These are phyloP conservation scores for Limnanthes douglasii DNA, from an alignment of 345 rosid genomes.

Conservation along the genomic window DNA sequence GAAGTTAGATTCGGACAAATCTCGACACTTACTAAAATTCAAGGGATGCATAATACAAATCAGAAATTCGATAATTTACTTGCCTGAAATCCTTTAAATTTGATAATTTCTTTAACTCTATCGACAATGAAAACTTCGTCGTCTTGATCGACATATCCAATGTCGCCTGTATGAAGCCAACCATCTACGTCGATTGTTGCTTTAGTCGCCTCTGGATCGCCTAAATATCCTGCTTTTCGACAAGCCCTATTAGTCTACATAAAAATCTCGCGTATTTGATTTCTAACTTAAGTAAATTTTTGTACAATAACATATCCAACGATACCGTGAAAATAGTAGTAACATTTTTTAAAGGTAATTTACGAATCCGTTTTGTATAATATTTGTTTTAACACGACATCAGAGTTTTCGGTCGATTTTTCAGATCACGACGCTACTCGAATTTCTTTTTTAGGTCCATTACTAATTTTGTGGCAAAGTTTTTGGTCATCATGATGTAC, in stretches of 20 bases:
- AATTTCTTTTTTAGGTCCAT: too few species aligned
- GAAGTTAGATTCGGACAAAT: too few species aligned
- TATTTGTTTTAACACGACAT: background rate
- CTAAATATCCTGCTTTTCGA: constrained; percentile 41
- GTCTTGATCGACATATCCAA: constrained; percentile 76
- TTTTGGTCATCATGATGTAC: too few species aligned
- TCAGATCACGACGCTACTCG: too few species aligned
- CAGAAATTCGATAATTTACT: background rate
- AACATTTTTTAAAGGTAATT: too few species aligned
- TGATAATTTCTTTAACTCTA: constrained; percentile 78
- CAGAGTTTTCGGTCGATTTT: background rate
- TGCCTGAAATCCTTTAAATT: constrained; percentile 89
- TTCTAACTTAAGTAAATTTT: constrained; percentile 2
- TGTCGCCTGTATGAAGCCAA: constrained; percentile 92
- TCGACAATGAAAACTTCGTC: constrained; percentile 77
- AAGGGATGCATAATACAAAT: background rate
- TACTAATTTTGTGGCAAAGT: too few species aligned
- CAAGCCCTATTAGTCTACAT: too few species aligned
- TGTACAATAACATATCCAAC: too few species aligned
- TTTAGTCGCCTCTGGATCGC: constrained; percentile 51
- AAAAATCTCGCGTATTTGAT: too few species aligned
- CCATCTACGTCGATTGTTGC: constrained; percentile 63
- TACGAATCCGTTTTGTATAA: too few species aligned
- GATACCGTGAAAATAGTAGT: too few species aligned
- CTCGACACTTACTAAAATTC: too few species aligned